A percentile compares a stretch with the other conserved stretches of the same genome.
phyloP scores from a whole-genome alignment of 2,329 filamentous ascomycete species.

The Cladosporium oxysporum region DNA sequence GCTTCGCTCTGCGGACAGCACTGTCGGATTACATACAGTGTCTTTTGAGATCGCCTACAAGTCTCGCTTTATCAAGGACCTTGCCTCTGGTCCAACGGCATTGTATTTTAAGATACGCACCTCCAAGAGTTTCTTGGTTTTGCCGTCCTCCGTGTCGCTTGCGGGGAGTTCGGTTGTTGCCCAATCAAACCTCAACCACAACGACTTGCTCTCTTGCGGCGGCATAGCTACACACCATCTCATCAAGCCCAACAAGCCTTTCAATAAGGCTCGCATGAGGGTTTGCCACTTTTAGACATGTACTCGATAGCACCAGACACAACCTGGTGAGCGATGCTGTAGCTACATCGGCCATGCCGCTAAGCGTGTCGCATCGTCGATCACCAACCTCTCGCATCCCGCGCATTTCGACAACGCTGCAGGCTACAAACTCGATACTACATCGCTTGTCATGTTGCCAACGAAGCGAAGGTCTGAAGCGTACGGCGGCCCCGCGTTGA shows the following conservation, averaged over 20 bases:
- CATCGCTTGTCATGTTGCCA: background rate
- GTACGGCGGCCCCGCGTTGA: background rate
- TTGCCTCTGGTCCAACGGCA: background rate
- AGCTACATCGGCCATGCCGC: constrained; percentile 1
- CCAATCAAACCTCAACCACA: background rate
- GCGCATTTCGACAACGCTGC: background rate
- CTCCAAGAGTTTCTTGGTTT: background rate
- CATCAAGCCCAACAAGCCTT: background rate
- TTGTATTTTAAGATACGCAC: background rate
- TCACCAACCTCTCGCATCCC: background rate
- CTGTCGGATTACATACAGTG: background rate
- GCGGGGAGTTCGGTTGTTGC: background rate
- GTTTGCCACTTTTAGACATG: background rate
- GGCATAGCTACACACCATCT: background rate
- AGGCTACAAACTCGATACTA: background rate
- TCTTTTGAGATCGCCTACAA: background rate
- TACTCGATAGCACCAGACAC: background rate
- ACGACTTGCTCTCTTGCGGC: background rate
- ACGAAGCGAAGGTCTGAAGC: background rate
- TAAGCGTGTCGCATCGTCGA: background rate
- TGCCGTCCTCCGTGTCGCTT: background rate
- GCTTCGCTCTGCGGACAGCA: background rate
- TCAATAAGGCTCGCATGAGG: constrained; percentile 9
- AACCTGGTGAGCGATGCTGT: background rate
- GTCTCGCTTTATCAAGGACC: background rate